Evolutionary conservation across 1,284 basidiomycete species (phyloP), one percentile per base, ranked within the genome.

Genomic region (Microbotryomycetes sp.): DNA sequence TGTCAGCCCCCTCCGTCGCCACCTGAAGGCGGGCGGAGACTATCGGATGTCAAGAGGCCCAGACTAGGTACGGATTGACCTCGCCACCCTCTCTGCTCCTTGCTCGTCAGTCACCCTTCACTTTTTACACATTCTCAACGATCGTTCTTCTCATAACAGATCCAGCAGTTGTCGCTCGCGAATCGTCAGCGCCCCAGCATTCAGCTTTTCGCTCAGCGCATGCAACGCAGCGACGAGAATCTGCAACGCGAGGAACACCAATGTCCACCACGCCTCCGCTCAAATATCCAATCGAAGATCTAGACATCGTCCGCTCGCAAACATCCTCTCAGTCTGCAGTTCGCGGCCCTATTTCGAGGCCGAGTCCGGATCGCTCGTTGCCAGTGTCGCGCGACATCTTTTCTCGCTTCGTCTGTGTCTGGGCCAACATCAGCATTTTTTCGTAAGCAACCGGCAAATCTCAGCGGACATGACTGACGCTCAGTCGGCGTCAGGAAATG

Each of bases 351-450:
- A 41, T 41, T 41, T 11, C 62, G n/a, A 69, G 70, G 65, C 93
- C 93, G 21, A 71, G 82, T 45, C 83, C 87, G 76, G 68, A 76
- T 73, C 54, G 79, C 76, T 73, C 76, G 21, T 76, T 97, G 52
- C 90, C 91, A 0, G 81, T 86, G 48, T 80, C 80, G 23, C 78
- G 80, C 3, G 83, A 83, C 9, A 79, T 83, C 6, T 93, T 96
- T 67, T 92, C 96, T 73, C 78, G 81, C 21, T 90, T 97, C 75
- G 76, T 97, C 50, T 85, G 88, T 81, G 79, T 84, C 21, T 98
- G 92, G 90, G 91, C 89, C 75, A 96, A 96, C 75, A 77, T 97
- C 67, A 86, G 89, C 61, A 86, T 91, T 57, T 91, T 91, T 76
- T 90, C 91, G 89, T 91, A 73, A 71, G 85, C 77, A 29, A 26